Conservation (phyloP, 2,329 filamentous ascomycete genomes). For the Botryotinia narcissicola region DNA sequence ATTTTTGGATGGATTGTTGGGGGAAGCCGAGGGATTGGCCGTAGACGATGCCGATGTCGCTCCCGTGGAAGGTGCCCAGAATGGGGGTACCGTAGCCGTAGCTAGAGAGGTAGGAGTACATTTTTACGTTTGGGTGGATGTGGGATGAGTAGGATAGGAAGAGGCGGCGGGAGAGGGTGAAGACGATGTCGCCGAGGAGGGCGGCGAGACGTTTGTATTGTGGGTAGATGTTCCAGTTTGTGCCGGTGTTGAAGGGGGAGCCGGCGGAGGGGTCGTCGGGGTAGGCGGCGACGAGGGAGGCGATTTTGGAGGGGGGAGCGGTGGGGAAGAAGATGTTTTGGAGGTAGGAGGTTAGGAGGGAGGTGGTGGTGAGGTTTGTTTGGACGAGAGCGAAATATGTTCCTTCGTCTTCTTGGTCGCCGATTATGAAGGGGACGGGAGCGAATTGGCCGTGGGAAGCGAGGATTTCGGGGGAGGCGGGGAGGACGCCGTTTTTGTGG, state of each 20-base stretch:
- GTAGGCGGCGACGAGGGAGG: slow-evolving; percentile 50
- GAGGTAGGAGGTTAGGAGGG: slow-evolving; percentile 61
- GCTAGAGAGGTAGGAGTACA: slow-evolving; percentile 71
- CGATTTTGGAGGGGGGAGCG: slow-evolving; percentile 38
- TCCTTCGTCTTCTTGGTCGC: slow-evolving; percentile 78
- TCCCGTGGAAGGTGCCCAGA: slow-evolving; percentile 72
- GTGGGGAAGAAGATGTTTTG: slow-evolving; percentile 55
- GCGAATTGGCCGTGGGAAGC: slow-evolving; percentile 53
- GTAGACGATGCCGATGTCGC: slow-evolving; percentile 67
- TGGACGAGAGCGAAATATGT: slow-evolving; percentile 71
- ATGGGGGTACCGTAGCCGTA: slow-evolving; percentile 70
- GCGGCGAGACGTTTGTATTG: slow-evolving; percentile 75
- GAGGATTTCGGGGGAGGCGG: slow-evolving; percentile 61
- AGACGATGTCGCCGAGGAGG: slow-evolving; percentile 71
- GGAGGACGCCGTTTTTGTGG: slow-evolving; percentile 51
- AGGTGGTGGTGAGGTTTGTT: slow-evolving; percentile 60
- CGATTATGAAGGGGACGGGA: slow-evolving; percentile 62
- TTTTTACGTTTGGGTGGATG: slow-evolving; percentile 55
- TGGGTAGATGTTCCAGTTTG: slow-evolving; percentile 69
- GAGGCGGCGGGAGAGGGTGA: slow-evolving; percentile 66
- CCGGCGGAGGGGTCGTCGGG: slow-evolving; percentile 48
- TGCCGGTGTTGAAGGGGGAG: slow-evolving; percentile 66
- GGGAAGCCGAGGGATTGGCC: slow-evolving; percentile 33
- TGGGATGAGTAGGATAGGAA: slow-evolving; percentile 52
- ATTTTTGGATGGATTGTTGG: slow-evolving; percentile 58